A percentile compares a stretch with the other conserved stretches of the same genome.
These are phyloP conservation scores for Fomitiporia mediterranea DNA, from an alignment of 1,284 basidiomycete genomes.

Conservation along the genomic window DNA sequence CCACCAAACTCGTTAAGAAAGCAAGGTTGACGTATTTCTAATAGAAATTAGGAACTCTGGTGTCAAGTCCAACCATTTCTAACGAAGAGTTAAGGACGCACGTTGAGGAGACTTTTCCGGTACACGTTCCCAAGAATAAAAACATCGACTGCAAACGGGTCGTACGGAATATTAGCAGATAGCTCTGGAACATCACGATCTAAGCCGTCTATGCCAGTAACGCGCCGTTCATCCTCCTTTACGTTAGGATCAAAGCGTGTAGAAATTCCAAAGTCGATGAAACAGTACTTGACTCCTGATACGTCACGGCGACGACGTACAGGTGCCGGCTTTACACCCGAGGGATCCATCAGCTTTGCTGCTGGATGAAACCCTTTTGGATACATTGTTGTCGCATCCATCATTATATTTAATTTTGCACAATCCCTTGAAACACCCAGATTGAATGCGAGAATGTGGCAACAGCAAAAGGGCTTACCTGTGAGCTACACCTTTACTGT, in stretches of 20 bases:
- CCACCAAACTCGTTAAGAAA: constrained; percentile 24
- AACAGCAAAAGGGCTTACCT: not conserved
- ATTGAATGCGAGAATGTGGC: not conserved
- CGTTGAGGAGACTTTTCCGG: not conserved
- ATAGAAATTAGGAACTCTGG: not conserved
- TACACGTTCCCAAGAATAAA: constrained; percentile 8
- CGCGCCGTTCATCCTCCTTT: not conserved
- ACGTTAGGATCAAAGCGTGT: constrained; percentile 9
- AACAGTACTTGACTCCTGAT: constrained; percentile 25
- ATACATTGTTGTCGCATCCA: constrained; percentile 28
- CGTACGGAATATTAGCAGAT: not conserved
- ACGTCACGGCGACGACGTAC: not conserved
- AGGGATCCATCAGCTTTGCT: constrained; percentile 10
- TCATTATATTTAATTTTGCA: constrained; percentile 24
- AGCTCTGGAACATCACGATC: constrained; percentile 10
- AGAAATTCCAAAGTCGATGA: constrained; percentile 31
- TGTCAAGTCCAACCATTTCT: not conserved
- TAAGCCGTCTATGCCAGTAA: constrained; percentile 1
- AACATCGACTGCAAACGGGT: constrained; percentile 9
- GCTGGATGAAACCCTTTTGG: constrained; percentile 26
- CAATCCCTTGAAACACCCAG: not conserved
- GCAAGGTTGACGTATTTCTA: constrained; percentile 24
- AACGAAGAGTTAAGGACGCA: not conserved
- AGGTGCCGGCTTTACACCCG: constrained; percentile 1
- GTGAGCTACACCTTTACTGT: constrained; percentile 3